Evolutionary conservation across 768 basidiomycete genomes (phyloP), one percentile per base, ranked within the genome.

Genomic region (Tulasnella sp.): DNA sequence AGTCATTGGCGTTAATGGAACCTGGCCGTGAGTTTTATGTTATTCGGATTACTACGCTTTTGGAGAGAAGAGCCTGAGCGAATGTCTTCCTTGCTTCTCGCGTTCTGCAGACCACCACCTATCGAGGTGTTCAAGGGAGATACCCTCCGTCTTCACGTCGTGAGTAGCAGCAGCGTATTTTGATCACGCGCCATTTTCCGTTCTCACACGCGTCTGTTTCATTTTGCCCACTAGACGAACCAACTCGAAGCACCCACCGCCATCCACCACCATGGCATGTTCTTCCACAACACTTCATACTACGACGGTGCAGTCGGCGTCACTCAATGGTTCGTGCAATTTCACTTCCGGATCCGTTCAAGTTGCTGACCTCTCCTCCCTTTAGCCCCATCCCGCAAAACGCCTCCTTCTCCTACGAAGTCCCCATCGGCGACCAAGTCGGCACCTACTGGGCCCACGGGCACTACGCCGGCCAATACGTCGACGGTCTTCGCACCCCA

Each of bases 231-330:
- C n/a, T 39, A 72, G 36, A 77, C 85, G 37, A 95, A 96, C 82
- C 88, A 87, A 2, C 82, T 96, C 75, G 89, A 91, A 74, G 79
- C 84, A 36, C 87, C 90, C 0, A 87, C 92, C 0, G 87, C 91
- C 0, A 84, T 98, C 19, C 97, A 99, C 82, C 92, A 96, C 81
- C 96, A 97, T 83, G 97, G 97, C 78, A 93, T 97, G 91, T 95
- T 90, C 84, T 95, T 97, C 86, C 96, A 96, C 82, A 87, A 88
- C 1, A 87, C 92, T 0, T 88, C 89, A 22, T 97, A 93, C 90
- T 91, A 91, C 86, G 97, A 99, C 82, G 97, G 97, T 45, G 94
- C 97, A 0, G 83, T 88, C 39, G 89, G 86, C 7, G 89, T 95
- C 49, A 88, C 91, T 0, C 93, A 98, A 85, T 99, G 95, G 93